Evolutionary conservation across 2,329 filamentous ascomycete species (phyloP).

Genomic region (Fusarium staphyleae): DNA sequence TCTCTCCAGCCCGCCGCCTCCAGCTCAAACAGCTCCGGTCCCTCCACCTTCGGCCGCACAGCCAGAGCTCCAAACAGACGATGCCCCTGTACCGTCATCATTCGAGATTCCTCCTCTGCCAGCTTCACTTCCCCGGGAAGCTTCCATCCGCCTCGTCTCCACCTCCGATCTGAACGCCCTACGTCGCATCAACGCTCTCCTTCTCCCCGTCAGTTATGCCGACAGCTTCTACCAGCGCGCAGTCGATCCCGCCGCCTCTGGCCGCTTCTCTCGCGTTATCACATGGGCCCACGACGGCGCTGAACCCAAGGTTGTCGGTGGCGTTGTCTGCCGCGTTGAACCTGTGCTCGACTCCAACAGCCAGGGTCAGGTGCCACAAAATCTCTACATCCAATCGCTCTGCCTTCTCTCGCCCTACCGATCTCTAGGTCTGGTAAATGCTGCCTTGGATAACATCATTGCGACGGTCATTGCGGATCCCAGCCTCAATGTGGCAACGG

Average conservation of each 20-base stretch:
- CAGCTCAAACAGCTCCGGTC: conserved; percentile 28
- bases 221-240: conserved; percentile 68
- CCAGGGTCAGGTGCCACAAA: conserved; percentile 44
- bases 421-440: conserved; percentile 63
- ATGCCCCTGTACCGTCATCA: conserved; percentile 5
- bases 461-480: conserved; percentile 47
- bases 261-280: conserved; percentile 66
- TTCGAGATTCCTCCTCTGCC: conserved; percentile 42
- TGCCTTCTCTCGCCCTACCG: conserved; percentile 70
- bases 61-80: conserved; percentile 3
- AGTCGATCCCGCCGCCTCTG: conserved; percentile 56
- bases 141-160: conserved; percentile 59
- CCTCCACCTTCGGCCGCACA: conserved; percentile 36
- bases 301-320: conserved; percentile 63
- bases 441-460: conserved; percentile 62
- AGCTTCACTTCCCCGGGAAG: conserved; percentile 54
- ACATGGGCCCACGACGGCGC: conserved; percentile 58
- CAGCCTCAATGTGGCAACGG: conserved; percentile 49
- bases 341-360: conserved; percentile 36
- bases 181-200: conserved; percentile 69
- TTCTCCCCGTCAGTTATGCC: conserved; percentile 69
- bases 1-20: conserved; percentile 30
- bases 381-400: conserved; percentile 71
- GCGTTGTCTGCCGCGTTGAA: conserved; percentile 68
- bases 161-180: conserved; percentile 63